Base-by-base conservation (phyloP, 116 monocot genomes). In the Papilionanthe hybrid region DNA sequence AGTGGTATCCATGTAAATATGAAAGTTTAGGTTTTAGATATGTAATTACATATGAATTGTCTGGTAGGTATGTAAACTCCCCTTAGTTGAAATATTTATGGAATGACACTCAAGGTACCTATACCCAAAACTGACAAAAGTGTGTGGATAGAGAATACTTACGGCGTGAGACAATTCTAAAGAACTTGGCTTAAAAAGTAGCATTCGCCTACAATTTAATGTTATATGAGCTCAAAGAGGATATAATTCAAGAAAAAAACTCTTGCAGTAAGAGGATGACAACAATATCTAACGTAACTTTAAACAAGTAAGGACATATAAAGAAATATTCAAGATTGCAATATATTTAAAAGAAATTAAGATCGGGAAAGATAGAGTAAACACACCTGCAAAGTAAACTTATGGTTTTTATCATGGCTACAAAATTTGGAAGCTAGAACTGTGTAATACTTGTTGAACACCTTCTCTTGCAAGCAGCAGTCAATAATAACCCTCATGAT, bases 371-470 rank as follows among this genome's bases (percentile, higher is more conserved):
- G 8, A 41, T 29, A 30, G 73, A 32, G 32, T 32, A 32, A 32
- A 48, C 56, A 55, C 17, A 95, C 96, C 96, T 96, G 96, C 73
- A 99, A 83, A 66, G 95, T 92, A 77, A 99, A 95, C 92, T 99
- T 99, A 79, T 95, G 90, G 80, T 95, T 99, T 82, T 93, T 99
- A 58, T 92, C 85, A 86, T 95, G 88, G 83, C 83, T 89, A 48
- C 99, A 99, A 53, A 99, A 87, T 82, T 99, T 99, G 72, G 95
- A 91, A 76, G 93, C 99, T 81, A 99, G 77, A 22, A 95, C 82
- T 15, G 89, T 79, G 50, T 99, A 95, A 81, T 99, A 99, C 69
- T 93, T 93, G 81, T 99, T 99, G 79, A 93, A 99, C 53, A 89
- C 74, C 79, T 89, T 95, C 72, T 99, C 99, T 81, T 99, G 95